phyloP scores from a whole-genome alignment of 2,329 filamentous ascomycete species.

The Drechslerella stenobrocha region DNA sequence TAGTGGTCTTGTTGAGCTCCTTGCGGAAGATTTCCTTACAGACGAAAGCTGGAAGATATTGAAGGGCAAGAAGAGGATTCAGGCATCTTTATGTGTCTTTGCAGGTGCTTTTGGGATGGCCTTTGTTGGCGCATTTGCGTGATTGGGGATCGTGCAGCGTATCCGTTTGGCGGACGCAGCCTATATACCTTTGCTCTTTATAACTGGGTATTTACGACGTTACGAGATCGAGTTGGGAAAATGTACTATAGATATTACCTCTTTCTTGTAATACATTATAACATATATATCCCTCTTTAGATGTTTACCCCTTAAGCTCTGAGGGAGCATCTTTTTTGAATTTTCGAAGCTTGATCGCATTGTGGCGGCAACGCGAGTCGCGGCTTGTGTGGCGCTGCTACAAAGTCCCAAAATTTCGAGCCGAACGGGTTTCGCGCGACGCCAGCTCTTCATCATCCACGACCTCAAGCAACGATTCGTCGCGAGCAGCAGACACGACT shows the following conservation, averaged over 20 bases:
- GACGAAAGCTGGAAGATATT: constrained; percentile 60
- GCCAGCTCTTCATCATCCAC: constrained; percentile 25
- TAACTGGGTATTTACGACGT: no score
- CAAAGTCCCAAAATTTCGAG: constrained; percentile 46
- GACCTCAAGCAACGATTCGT: constrained; percentile 9
- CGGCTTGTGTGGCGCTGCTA: constrained; percentile 36
- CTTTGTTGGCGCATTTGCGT: constrained; percentile 65
- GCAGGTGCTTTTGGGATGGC: constrained; percentile 71
- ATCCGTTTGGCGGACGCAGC: no score
- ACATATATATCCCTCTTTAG: neutral
- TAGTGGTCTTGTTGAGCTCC: constrained; percentile 64
- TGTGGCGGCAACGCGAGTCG: no score
- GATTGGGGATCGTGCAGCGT: no score
- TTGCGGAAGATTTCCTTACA: constrained; percentile 69
- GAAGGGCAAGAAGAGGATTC: constrained; percentile 64
- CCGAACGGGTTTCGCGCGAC: constrained; percentile 45
- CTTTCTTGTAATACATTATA: neutral
- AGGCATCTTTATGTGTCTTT: constrained; percentile 68
- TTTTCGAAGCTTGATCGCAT: neutral
- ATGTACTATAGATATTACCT: neutral
- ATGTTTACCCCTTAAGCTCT: neutral
- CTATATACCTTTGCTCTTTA: neutral
- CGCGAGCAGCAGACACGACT: constrained; percentile 7
- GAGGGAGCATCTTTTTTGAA: neutral
- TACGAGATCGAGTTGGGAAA: neutral